Evolutionary conservation across 768 basidiomycete genomes (phyloP).

Genomic region (Strobilomyces dryophilus): DNA sequence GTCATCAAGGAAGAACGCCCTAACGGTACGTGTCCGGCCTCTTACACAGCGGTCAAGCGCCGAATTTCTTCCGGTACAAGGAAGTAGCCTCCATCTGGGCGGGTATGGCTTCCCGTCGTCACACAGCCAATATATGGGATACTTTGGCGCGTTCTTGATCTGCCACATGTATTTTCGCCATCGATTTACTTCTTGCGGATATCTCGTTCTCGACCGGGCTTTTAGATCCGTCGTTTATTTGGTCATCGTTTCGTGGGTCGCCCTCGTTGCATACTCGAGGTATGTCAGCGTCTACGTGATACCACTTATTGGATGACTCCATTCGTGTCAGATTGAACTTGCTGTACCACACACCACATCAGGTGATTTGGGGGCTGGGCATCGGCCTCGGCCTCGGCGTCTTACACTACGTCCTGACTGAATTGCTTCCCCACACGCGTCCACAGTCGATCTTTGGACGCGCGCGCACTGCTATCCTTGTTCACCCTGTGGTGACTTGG

Average conservation of each 20-base stretch:
- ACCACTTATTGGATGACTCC: not conserved
- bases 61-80: slow-evolving; percentile 12
- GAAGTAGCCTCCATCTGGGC: slow-evolving; percentile 27
- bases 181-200: slow-evolving; percentile 55
- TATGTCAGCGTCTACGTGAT: slow-evolving; percentile 26
- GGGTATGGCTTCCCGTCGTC: slow-evolving; percentile 89
- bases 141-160: slow-evolving; percentile 72
- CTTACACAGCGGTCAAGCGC: not conserved
- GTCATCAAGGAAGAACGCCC: slow-evolving; percentile 68
- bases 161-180: slow-evolving; percentile 73
- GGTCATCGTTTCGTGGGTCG: slow-evolving; percentile 53
- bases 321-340: slow-evolving; percentile 51
- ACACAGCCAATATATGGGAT: slow-evolving; percentile 89
- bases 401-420: slow-evolving; percentile 50
- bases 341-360: slow-evolving; percentile 67
- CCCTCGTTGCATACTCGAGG: slow-evolving; percentile 76
- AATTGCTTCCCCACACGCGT: slow-evolving; percentile 51
- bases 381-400: slow-evolving; percentile 59
- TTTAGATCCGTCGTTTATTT: slow-evolving; percentile 47
- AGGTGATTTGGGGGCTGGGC: slow-evolving; percentile 70
- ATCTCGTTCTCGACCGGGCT: slow-evolving; percentile 43
- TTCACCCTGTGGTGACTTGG: slow-evolving; percentile 59
- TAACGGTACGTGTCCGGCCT: slow-evolving; percentile 39
- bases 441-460: slow-evolving; percentile 55
- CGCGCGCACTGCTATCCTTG: slow-evolving; percentile 45